Base-by-base conservation (phyloP, 73 alveolate species). In the Uronychia binucleata region DNA sequence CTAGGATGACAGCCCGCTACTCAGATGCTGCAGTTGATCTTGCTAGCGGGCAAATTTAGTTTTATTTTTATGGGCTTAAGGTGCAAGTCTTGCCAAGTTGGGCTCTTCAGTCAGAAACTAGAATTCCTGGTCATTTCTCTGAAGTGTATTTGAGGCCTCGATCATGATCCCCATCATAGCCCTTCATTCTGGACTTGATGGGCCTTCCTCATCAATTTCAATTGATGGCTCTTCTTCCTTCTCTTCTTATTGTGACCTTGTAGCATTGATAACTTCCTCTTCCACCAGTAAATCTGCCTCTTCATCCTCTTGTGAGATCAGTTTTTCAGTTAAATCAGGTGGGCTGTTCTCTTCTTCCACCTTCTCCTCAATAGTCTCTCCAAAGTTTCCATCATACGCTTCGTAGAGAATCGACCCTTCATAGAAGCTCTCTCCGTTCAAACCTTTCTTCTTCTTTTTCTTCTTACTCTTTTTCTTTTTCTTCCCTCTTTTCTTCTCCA, bases 381-480 rank as follows among this genome's bases (percentile, higher is more conserved):
- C 26, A 13, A 30, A 67, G 26, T 28, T 1, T 26, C 26, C 59
- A 75, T 30, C 5, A 28, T 75, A 25, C 28, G 25, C 8, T 26
- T 46, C 5, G 67, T 46, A 35, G 30, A 28, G 28, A 28, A 46
- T 46, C n/a, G 19, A 5, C 19, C n/a, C 5, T 46, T 46, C 67
- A 19, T 46, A 46, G 19, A 46, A 46, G 67, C 67, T 46, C 19
- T 46, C 67, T 11, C 67, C 67, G 19, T 46, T 46, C 67, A 19
- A 5, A 11, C 67, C 67, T 46, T 46, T 46, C n/a, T 75, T 75
- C 58, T 28, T 75, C 58, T 75, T 75, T 30, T 30, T 30, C 58
- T 75, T 75, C 58, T 75, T 75, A 5, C 30, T 75, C 58, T 30
- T 30, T 30, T 75, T 75, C 81, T 75, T 75, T 58, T 75, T 75